phyloP scores from a whole-genome alignment of 306 rosid genomes.

The Vicia sativa region DNA sequence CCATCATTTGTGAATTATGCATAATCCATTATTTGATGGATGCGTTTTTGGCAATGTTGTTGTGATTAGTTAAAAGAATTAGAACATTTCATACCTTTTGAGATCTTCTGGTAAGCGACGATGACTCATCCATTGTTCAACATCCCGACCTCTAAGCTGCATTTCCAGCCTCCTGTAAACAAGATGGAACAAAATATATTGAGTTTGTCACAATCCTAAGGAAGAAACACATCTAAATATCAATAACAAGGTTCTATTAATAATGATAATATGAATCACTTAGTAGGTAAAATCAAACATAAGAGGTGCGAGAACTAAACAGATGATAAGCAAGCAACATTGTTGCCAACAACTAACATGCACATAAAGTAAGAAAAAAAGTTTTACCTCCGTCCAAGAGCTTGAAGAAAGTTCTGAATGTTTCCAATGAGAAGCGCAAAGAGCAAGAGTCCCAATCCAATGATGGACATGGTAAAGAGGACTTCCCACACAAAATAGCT shows the following conservation, averaged over 20 bases:
- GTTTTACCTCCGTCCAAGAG: constrained; percentile 75
- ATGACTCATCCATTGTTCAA: constrained; percentile 94
- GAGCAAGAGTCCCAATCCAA: constrained; percentile 81
- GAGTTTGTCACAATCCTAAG: constrained; percentile 18
- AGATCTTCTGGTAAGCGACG: constrained; percentile 73
- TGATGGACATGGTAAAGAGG: constrained; percentile 74
- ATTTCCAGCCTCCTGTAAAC: constrained; percentile 69
- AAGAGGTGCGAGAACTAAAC: not conserved
- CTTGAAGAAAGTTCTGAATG: constrained; percentile 91
- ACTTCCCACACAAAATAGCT: constrained; percentile 80
- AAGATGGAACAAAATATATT: constrained; percentile 12
- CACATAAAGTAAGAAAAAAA: not conserved
- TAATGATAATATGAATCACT: constrained; percentile 5
- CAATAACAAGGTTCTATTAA: not conserved
- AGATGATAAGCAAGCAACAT: constrained; percentile 2
- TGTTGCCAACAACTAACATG: constrained; percentile 16
- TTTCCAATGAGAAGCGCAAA: constrained; percentile 91
- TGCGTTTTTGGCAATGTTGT: not conserved
- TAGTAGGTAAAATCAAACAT: constrained; percentile 1
- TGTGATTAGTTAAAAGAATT: constrained; percentile 10
- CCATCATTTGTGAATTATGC: constrained; percentile 12
- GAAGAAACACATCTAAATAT: not conserved
- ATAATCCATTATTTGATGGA: not conserved
- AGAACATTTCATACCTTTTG: constrained; percentile 44
- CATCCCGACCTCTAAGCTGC: constrained; percentile 85